Percentiles rank a stretch among this genome's conserved stretches.
Evolutionary conservation across 2,329 filamentous ascomycete species (phyloP).

Genomic region (Trichocomaceae sp.): DNA sequence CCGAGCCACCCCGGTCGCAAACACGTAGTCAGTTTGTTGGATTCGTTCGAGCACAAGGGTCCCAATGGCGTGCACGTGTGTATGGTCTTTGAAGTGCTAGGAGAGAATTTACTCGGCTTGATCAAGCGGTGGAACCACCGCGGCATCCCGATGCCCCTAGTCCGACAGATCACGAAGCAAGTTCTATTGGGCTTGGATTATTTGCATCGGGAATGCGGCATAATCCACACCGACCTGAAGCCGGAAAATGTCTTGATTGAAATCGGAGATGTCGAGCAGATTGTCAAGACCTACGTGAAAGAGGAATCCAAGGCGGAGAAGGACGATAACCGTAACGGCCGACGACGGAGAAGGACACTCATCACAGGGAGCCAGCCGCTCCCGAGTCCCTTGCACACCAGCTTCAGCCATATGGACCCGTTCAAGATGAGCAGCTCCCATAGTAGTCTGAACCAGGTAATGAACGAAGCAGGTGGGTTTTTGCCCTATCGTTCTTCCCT

Average conservation of each 20-base stretch:
- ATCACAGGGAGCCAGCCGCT: slow-evolving; percentile 96
- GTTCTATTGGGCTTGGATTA: slow-evolving; percentile 93
- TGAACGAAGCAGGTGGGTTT: slow-evolving; percentile 61
- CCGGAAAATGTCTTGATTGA: slow-evolving; percentile 98
- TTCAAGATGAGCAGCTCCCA: slow-evolving; percentile 56
- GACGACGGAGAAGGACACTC: slow-evolving; percentile 80
- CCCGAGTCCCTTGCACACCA: slow-evolving; percentile 87
- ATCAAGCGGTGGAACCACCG: slow-evolving; percentile 99
- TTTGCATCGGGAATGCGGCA: slow-evolving; percentile 93
- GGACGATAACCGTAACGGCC: slow-evolving; percentile 86
- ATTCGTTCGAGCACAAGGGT: slow-evolving; percentile 96
- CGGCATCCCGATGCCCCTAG: slow-evolving; percentile 89
- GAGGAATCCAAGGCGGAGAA: slow-evolving; percentile 56
- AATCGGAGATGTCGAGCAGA: slow-evolving; percentile 97
- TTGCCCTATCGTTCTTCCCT: slow-evolving; percentile 18
- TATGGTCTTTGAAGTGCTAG: slow-evolving; percentile 98
- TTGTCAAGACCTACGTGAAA: slow-evolving; percentile 93
- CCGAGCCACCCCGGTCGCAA: slow-evolving; percentile 88
- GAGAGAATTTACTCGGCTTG: slow-evolving; percentile 86
- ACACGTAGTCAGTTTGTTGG: slow-evolving; percentile 91
- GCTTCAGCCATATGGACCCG: slow-evolving; percentile 73
- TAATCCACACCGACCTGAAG: slow-evolving; percentile 96
- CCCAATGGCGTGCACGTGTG: slow-evolving; percentile 95
- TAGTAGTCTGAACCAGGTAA: slow-evolving; percentile 73
- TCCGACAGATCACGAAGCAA: slow-evolving; percentile 98